Percentiles rank a stretch among this genome's conserved stretches.
These are phyloP conservation scores for Populus hybrid DNA, from an alignment of 441 rosid species.

Conservation along the genomic window DNA sequence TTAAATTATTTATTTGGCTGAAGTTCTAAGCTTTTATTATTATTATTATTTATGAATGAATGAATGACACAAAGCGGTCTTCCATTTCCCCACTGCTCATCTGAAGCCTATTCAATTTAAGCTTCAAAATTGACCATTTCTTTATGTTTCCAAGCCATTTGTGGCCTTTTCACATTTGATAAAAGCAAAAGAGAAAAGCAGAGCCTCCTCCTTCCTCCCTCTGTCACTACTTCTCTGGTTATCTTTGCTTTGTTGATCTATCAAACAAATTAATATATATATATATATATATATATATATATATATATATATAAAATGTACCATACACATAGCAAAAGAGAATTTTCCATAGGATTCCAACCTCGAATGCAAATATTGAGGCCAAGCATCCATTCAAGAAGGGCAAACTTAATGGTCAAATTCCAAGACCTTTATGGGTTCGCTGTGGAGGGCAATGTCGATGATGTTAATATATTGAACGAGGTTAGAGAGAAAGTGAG, in stretches of 20 bases:
- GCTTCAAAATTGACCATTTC: constrained; percentile 46
- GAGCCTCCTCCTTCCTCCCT: background rate
- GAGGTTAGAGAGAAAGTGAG: constrained; percentile 97
- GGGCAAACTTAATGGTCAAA: constrained; percentile 82
- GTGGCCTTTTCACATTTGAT: constrained; percentile 40
- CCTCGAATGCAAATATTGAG: constrained; percentile 73
- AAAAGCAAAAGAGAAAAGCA: background rate
- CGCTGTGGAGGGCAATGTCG: constrained; percentile 96
- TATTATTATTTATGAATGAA: too few relatives aligned
- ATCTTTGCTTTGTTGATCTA: constrained; percentile 26
- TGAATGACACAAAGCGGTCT: background rate
- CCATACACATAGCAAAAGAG: constrained; percentile 59
- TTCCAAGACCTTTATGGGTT: constrained; percentile 93
- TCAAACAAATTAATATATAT: background rate
- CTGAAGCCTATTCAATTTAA: constrained; percentile 16
- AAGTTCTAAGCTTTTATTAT: background rate
- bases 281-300: too few relatives aligned
- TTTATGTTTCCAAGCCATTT: constrained; percentile 26
- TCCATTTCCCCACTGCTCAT: constrained; percentile 15
- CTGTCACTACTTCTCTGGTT: background rate
- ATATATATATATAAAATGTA: constrained; percentile 28
- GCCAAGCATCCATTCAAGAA: constrained; percentile 90
- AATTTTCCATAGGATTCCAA: constrained; percentile 60
- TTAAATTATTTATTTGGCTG: too few relatives aligned
- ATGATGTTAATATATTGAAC: constrained; percentile 85